phyloP scores from a whole-genome alignment of 1,284 basidiomycete species.

The Volvariella volvacea region DNA sequence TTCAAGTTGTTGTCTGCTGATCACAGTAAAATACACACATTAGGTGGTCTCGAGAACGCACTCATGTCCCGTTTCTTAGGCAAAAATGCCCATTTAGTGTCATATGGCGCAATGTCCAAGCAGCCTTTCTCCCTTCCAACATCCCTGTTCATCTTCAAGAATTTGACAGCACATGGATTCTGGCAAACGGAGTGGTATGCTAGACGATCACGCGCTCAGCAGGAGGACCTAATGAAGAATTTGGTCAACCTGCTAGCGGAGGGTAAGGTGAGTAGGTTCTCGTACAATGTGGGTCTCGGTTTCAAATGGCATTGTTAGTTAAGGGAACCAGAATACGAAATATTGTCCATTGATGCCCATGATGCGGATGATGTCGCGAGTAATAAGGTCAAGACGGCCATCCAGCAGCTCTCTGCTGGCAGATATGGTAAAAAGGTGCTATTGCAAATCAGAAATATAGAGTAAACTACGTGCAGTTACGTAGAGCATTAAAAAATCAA shows the following conservation, averaged over 20 bases:
- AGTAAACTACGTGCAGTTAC: slow-evolving; percentile 5
- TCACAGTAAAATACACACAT: neutral
- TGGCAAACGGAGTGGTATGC: slow-evolving; percentile 76
- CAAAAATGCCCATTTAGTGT: slow-evolving; percentile 64
- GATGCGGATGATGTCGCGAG: slow-evolving; percentile 50
- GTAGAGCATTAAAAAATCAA: slow-evolving; percentile 5
- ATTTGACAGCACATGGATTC: slow-evolving; percentile 65
- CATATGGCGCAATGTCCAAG: slow-evolving; percentile 88
- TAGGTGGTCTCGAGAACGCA: slow-evolving; percentile 60
- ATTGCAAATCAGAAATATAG: slow-evolving; percentile 41
- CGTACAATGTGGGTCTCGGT: slow-evolving; percentile 11
- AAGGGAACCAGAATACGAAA: slow-evolving; percentile 49
- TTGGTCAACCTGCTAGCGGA: slow-evolving; percentile 45
- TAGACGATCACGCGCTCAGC: slow-evolving; percentile 29
- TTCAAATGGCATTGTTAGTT: neutral
- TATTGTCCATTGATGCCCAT: slow-evolving; percentile 43
- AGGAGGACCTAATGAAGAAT: slow-evolving; percentile 42
- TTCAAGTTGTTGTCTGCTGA: neutral
- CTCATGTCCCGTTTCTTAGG: slow-evolving; percentile 64
- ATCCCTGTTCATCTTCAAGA: slow-evolving; percentile 77
- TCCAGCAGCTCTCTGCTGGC: slow-evolving; percentile 45
- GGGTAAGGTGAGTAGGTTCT: slow-evolving; percentile 40
- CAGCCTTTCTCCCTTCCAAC: slow-evolving; percentile 74
- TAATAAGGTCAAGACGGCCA: slow-evolving; percentile 36
- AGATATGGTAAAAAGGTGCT: slow-evolving; percentile 67